Conservation (phyloP, 306 rosid species). For the Fragaria nilgerrensis region DNA sequence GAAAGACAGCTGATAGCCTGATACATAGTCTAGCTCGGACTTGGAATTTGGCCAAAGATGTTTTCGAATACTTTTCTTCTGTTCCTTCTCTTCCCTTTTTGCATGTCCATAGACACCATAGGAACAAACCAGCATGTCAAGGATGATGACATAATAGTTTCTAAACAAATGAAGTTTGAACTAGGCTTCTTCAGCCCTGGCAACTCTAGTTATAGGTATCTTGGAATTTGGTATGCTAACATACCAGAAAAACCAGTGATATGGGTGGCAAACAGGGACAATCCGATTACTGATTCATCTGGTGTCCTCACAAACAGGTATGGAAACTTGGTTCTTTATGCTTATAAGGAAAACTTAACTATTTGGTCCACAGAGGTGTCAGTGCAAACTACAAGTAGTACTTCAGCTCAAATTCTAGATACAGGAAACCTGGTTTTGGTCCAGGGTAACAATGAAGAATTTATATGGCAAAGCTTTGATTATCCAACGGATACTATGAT, state of each 20-base stretch:
- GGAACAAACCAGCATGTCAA: not conserved
- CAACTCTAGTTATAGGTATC: not conserved
- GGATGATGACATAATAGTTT: not conserved
- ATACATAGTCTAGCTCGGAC: not conserved
- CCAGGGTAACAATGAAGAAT: not conserved
- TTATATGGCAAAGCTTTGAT: slow-evolving; percentile 45
- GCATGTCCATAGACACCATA: not conserved
- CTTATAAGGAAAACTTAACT: not conserved
- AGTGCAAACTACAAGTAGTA: not conserved
- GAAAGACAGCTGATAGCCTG: not conserved
- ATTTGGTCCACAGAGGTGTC: slow-evolving; percentile 15
- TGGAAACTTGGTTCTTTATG: not conserved
- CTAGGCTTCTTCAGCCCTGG: slow-evolving; percentile 46
- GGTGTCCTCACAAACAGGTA: slow-evolving; percentile 17
- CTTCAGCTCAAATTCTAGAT: slow-evolving; percentile 15
- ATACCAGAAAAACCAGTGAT: slow-evolving; percentile 26
- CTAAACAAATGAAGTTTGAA: slow-evolving; percentile 27
- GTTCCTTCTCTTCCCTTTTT: not conserved
- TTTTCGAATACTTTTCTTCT: not conserved
- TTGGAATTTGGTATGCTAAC: slow-evolving; percentile 42
- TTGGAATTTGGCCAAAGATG: not conserved
- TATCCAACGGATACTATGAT: slow-evolving; percentile 29
- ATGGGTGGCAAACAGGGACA: slow-evolving; percentile 33
- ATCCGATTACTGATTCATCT: slow-evolving; percentile 27
- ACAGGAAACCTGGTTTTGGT: slow-evolving; percentile 20